Conservation (phyloP, 176 grass and related monocot genomes). For the Otatea glauca region DNA sequence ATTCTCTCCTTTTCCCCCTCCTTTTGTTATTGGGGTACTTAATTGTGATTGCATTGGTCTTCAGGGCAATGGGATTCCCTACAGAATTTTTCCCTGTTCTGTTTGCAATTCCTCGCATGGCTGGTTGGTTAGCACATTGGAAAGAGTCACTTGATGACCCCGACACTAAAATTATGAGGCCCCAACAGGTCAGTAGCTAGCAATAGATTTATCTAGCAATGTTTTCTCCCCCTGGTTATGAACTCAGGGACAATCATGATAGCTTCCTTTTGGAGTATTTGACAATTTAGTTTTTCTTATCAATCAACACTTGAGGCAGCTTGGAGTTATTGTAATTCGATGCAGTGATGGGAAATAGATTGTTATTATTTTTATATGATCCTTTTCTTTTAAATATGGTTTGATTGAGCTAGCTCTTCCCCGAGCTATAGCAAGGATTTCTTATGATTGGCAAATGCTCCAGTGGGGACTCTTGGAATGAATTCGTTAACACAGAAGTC, state of each 20-base stretch:
- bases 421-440: not conserved
- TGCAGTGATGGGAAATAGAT: not conserved
- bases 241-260: not conserved
- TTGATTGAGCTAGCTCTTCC: not conserved
- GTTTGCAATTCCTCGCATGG: slow-evolving; percentile 95
- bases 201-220: not conserved
- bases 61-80: slow-evolving; percentile 97
- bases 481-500: not conserved
- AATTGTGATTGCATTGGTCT: slow-evolving; percentile 34
- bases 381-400: not conserved
- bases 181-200: slow-evolving; percentile 73
- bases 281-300: not conserved
- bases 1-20: not conserved
- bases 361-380: not conserved
- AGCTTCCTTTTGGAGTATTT: not conserved
- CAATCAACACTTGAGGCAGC: not conserved
- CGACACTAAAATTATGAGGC: slow-evolving; percentile 98
- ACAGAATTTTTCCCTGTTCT: slow-evolving; percentile 93
- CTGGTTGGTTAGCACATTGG: slow-evolving; percentile 95
- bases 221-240: not conserved
- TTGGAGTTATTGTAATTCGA: not conserved
- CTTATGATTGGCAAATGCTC: not conserved
- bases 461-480: not conserved
- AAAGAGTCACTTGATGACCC: slow-evolving; percentile 95
- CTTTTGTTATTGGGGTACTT: slow-evolving; percentile 1